Base-by-base conservation (phyloP, 345 rosid genomes). In the Punica granatum region DNA sequence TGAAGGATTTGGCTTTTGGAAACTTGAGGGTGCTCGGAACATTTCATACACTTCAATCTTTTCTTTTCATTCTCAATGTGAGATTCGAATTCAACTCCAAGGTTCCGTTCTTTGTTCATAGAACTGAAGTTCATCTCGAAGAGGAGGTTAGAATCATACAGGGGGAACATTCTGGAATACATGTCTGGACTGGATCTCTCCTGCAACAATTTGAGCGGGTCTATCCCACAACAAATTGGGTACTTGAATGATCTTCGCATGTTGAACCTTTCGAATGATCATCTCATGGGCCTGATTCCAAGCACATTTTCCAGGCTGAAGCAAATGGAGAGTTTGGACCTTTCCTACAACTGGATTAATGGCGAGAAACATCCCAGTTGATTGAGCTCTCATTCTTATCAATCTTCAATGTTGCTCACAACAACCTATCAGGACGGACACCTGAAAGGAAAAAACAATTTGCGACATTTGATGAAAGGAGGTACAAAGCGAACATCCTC, bases 401-500 rank as follows among this genome's bases (percentile, higher is more conserved):
- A 0, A 0, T 0, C 2, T 60, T 68, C 42, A 56, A 19, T 26
- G 6, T 68, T 53, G 71, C 80, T 19, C 44, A 73, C 7, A 79
- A 79, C 49, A 71, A 56, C 35, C 67, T 79, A 59, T 60, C 49
- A 9, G 83, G 80, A 2, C 25, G 3, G 13, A 67, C 58, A 15
- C 63, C 59, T 1, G 59, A 32, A 0, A 7, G 0, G 56, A 66
- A 66, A 34, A n/a, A n/a, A n/a, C n/a, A n/a, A n/a, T n/a, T n/a
- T n/a, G n/a, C n/a, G n/a, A n/a, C n/a, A n/a, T n/a, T n/a, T n/a
- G n/a, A n/a, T n/a, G n/a, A n/a, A n/a, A n/a, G n/a, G n/a, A n/a
- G n/a, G n/a, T n/a, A n/a, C 0, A n/a, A 42, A 28, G 25, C 19
- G 59, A 39, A 0, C 0, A 4, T 10, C 11, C 4, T 68, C 65